These are phyloP conservation scores for Hyparrhenia diplandra DNA, from an alignment of 176 grass and related monocot genomes.

Conservation along the genomic window DNA sequence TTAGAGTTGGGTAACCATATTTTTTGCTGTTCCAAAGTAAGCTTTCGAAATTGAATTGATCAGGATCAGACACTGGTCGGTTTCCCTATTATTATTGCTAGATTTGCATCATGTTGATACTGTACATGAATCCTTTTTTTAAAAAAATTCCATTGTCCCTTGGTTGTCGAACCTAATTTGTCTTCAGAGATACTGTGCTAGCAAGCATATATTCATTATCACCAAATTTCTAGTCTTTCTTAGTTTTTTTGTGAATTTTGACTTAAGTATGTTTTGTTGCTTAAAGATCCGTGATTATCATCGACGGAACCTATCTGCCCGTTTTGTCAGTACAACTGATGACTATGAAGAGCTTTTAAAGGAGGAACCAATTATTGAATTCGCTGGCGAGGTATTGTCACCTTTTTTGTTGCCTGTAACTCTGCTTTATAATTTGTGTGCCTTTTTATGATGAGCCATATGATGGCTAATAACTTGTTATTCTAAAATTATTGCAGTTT, in stretches of 20 bases:
- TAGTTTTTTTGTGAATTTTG: too few species aligned
- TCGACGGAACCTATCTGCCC: slow-evolving; percentile 65
- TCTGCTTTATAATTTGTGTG: neutral
- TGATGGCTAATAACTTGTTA: neutral
- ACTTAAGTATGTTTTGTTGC: slow-evolving; percentile 23
- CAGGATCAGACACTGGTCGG: neutral
- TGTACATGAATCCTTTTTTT: neutral
- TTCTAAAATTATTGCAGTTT: neutral
- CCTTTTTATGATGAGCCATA: neutral
- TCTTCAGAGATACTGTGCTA: slow-evolving; percentile 3
- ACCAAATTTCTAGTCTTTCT: too few species aligned
- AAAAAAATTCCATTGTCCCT: too few species aligned
- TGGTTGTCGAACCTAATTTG: too few species aligned
- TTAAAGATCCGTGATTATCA: slow-evolving; percentile 93
- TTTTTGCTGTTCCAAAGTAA: neutral
- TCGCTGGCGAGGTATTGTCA: slow-evolving; percentile 76
- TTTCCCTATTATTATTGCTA: neutral
- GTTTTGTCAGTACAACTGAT: slow-evolving; percentile 67
- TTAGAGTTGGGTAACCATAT: too few species aligned
- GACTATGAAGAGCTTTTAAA: slow-evolving; percentile 81
- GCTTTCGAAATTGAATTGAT: neutral
- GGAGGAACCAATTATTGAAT: slow-evolving; percentile 87
- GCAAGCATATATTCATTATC: neutral
- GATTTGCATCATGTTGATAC: too few species aligned
- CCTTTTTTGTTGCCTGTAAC: neutral